Percentiles rank a stretch among this genome's conserved stretches.
These are phyloP conservation scores for Scolecobasidium constrictum DNA, from an alignment of 2,329 filamentous ascomycete species.

Conservation along the genomic window DNA sequence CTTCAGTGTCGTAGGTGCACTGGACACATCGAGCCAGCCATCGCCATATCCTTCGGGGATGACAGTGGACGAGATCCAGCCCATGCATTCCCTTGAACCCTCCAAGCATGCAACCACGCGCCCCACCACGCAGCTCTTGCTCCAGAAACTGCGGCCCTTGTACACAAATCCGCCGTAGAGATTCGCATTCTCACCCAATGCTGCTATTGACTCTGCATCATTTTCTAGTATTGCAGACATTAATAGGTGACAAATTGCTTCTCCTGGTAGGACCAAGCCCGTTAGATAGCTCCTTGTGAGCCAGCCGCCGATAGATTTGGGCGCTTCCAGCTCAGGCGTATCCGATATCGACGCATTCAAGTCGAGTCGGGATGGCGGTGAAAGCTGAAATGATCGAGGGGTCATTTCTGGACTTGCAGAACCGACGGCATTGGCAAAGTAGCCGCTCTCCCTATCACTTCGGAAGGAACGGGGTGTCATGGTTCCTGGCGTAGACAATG, in stretches of 20 bases:
- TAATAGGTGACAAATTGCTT: conserved; percentile 42
- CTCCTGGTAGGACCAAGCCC: conserved; percentile 43
- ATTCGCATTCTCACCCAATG: conserved; percentile 39
- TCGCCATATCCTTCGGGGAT: conserved; percentile 28
- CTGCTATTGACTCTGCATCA: conserved; percentile 35
- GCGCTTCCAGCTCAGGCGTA: background rate
- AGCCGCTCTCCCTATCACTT: conserved; percentile 18
- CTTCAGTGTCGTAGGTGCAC: conserved; percentile 17
- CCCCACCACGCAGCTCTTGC: conserved; percentile 43
- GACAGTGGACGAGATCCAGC: conserved; percentile 38
- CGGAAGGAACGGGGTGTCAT: conserved; percentile 17
- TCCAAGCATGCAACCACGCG: conserved; percentile 38
- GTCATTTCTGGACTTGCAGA: conserved; percentile 17
- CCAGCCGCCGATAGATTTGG: conserved; percentile 30
- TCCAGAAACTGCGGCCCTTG: conserved; percentile 42
- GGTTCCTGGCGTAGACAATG: conserved; percentile 19
- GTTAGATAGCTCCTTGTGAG: conserved; percentile 44
- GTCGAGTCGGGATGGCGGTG: conserved; percentile 4
- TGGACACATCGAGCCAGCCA: conserved; percentile 40
- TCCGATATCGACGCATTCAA: background rate
- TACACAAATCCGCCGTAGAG: conserved; percentile 46
- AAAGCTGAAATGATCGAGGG: conserved; percentile 14
- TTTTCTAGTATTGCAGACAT: conserved; percentile 47
- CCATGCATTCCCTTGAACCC: conserved; percentile 40
- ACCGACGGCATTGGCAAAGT: conserved; percentile 24